These are phyloP conservation scores for Pseudozyma flocculosa DNA, from an alignment of 1,284 basidiomycete species.

Conservation along the genomic window DNA sequence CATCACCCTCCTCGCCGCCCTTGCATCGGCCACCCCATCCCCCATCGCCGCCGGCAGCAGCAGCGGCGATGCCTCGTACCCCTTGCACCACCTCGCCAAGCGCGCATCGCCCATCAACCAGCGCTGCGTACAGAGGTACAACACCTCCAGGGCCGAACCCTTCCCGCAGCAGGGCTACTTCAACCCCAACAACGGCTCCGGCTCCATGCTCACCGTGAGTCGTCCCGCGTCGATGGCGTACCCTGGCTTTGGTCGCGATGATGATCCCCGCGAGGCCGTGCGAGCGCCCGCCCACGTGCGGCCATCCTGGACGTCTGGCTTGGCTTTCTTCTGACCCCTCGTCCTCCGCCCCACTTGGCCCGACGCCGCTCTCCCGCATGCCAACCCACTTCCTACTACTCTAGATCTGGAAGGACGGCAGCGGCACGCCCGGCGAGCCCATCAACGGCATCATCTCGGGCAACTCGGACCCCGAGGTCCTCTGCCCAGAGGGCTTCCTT, in stretches of 20 bases:
- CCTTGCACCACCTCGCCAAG: too few species aligned
- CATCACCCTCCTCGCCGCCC: constrained; percentile 12
- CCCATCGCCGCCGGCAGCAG: too few species aligned
- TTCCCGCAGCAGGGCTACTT: constrained; percentile 23
- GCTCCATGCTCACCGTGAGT: constrained; percentile 37
- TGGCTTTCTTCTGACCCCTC: too few species aligned
- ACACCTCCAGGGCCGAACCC: constrained; percentile 27
- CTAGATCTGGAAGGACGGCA: constrained; percentile 30
- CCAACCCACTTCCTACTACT: not conserved
- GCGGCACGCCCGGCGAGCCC: constrained; percentile 46
- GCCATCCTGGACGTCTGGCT: too few species aligned
- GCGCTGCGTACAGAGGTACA: constrained; percentile 27
- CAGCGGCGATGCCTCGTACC: too few species aligned
- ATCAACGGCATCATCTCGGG: constrained; percentile 54
- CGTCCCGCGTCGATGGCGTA: constrained; percentile 2
- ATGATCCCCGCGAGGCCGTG: too few species aligned
- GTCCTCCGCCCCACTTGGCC: too few species aligned
- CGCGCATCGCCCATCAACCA: constrained; percentile 3
- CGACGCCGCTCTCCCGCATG: too few species aligned
- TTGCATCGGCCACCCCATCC: not conserved
- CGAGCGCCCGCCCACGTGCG: too few species aligned
- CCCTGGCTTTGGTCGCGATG: too few species aligned
- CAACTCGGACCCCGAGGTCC: constrained; percentile 37
- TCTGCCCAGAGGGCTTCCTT: constrained; percentile 50
- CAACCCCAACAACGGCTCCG: constrained; percentile 27